Base-by-base conservation (phyloP, 768 basidiomycete genomes). In the Phylloporus scabripes region DNA sequence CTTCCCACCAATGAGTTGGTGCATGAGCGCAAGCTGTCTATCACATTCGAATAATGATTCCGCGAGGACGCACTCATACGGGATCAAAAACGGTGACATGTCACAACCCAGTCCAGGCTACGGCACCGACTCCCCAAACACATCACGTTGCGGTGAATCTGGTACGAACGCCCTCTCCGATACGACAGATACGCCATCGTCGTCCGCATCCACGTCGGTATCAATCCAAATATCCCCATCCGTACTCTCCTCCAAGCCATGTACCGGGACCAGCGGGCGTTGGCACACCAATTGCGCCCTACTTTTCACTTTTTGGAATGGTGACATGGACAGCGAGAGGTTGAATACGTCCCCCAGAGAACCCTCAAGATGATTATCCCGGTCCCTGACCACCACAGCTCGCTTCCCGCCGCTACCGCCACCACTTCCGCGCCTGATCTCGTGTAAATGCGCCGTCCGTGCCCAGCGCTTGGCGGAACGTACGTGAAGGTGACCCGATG, bases 371-470 rank as follows among this genome's bases (percentile, higher is more conserved):
- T 52, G 48, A 45, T 56, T 55, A 31, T 58, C 63, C 31, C 45
- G 48, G 5, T 56, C 51, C 32, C 23, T 51, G 39, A 21, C 29
- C 9, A 7, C 31, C 7, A 37, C 47, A 8, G 36, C n/a, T 0
- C 50, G 53, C 24, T 37, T 63, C 15, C 39, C 50, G 2, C 36
- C 5, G 12, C 29, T 31, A 10, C 29, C 49, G 1, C 45, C 32
- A 2, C 46, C 48, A 20, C 53, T 54, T 2, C 53, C 57, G 1
- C 52, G 40, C 36, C 54, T 74, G 49, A 85, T 78, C 58, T 84
- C 81, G 53, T 87, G 85, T 40, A 87, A 55, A 69, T 87, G 85
- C 3, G 85, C 80, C 0, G 72, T 82, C 32, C 81, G 70, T 18
- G 83, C 84, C 76, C 81, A 82, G 32, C 73, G 74, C 52, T 75